Evolutionary conservation across 176 grass and related monocot genomes (phyloP), one percentile per base, ranked within the genome.

Genomic region (Typha latifolia): DNA sequence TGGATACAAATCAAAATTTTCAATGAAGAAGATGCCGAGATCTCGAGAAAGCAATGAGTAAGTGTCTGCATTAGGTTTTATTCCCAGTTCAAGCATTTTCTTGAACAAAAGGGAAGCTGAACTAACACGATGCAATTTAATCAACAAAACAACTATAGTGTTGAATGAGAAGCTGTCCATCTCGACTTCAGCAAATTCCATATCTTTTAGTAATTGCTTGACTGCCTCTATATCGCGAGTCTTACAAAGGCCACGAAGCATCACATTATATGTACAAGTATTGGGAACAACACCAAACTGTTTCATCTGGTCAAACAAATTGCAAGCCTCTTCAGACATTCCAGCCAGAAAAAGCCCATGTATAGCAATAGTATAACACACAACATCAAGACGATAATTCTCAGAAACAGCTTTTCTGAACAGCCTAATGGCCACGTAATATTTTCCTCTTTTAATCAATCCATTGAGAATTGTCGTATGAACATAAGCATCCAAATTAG

Each of bases 281-380:
- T 86, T 86, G 22, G 78, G 71, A 84, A 69, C 14, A 78, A 89
- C 78, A 69, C 78, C 85, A 78, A 52, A 84, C 23, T 48, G 15
- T 64, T 96, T 96, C 88, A 89, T 89, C 67, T 83, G 68, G 15
- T 91, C 72, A 72, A 96, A 96, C 67, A 96, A 82, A 66, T 73
- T 62, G 66, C 76, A 66, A 66, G 93, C 93, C 69, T 92, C 88
- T 72, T 83, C 61, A 69, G 67, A 66, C 80, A 81, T 66, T 63
- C 63, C 68, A 72, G 66, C 72, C 48, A 20, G 67, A 68, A 92
- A 84, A 65, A 92, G 82, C 29, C 83, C 88, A 78, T 89, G 74
- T 69, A 97, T 79, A 80, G 81, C 88, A 82, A 80, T 78, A 29
- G 81, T 80, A 72, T 87, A 97, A 77, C 82, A 89, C 59, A 82